Base-by-base conservation (phyloP, 306 rosid genomes). In the Mimosa bimucronata region DNA sequence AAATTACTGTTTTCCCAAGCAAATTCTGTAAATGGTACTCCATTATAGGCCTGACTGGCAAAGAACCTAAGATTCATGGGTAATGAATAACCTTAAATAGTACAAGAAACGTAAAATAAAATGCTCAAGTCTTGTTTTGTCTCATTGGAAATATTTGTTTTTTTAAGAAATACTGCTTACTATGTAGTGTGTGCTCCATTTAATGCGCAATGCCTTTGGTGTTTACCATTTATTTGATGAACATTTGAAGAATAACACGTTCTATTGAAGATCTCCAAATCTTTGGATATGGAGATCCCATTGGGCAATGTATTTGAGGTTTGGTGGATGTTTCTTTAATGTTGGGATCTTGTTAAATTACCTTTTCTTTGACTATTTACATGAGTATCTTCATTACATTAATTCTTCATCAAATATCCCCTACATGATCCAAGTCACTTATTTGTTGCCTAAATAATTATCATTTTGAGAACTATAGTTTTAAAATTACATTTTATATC, bases 241-340 rank as follows among this genome's bases (percentile, higher is more conserved):
- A 26, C 26, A 16, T 60, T 60, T 11, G 66, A 60, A 26, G 66
- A 60, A 58, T 58, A 23, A 23, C 16, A 2, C 31, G 3, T 58
- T 25, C 30, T 9, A 58, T 25, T 25, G 34, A 26, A 60, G 34
- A 26, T 29, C 16, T 10, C 66, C 34, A 25, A 60, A 60, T 11
- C 25, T 16, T 66, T 18, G 18, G 73, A 68, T 40, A n/a, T n/a
- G 50, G 50, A 67, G 52, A 38, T 38, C 40, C 15, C 18, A 38
- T 40, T 38, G 29, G 48, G 26, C 30, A 67, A 67, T 67, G 50
- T 23, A 73, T 73, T 52, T 9, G 65, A 18, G n/a, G n/a, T n/a
- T n/a, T n/a, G n/a, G n/a, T 73, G 9, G 77, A 53, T n/a, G 42
- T 73, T 73, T 73, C 21, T 53, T 13, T 53, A 31, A 73, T 45